A percentile compares a stretch with the other conserved stretches of the same genome.
phyloP scores from a whole-genome alignment of 2,329 filamentous ascomycete genomes.

The Colletotrichum lentis region DNA sequence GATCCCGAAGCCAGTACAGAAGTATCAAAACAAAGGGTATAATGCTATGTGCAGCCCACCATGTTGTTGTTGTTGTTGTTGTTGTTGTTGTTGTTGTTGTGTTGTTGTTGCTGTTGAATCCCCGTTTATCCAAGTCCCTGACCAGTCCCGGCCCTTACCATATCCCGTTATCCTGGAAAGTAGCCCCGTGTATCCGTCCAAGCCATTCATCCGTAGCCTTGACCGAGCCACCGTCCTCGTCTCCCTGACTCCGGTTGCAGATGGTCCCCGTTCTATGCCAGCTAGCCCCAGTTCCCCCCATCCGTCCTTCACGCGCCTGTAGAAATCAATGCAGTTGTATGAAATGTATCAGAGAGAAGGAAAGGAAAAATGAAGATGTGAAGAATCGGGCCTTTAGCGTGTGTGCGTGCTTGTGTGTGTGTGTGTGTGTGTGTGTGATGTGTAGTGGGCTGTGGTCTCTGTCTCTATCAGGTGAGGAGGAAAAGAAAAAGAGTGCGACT shows the following conservation, averaged over 20 bases:
- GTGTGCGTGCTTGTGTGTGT: too few species aligned
- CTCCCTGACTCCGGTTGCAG: background rate
- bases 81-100: conserved; percentile 3
- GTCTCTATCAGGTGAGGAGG: background rate
- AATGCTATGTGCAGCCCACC: conserved; percentile 40
- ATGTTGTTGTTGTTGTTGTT: conserved; percentile 9
- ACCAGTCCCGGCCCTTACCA: conserved; percentile 6
- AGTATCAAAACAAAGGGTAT: conserved; percentile 38
- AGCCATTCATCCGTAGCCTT: background rate
- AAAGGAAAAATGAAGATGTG: background rate
- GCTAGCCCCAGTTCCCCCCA: background rate
- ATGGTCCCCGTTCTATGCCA: conserved; percentile 7
- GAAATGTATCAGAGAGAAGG: conserved; percentile 16
- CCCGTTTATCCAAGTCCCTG: conserved; percentile 11
- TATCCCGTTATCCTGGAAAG: conserved; percentile 11
- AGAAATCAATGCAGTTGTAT: conserved; percentile 28
- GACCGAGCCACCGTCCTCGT: background rate
- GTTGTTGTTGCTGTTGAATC: conserved; percentile 9
- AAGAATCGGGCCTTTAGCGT: too few species aligned
- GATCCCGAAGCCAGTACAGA: conserved; percentile 21
- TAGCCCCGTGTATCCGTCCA: background rate
- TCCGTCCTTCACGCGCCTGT: conserved; percentile 8
- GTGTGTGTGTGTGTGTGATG: background rate
- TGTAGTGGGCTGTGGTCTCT: background rate
- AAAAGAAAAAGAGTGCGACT: background rate